Percentiles rank a stretch among this genome's conserved stretches.
Evolutionary conservation across 306 rosid species (phyloP).

Genomic region (Quercus robur): DNA sequence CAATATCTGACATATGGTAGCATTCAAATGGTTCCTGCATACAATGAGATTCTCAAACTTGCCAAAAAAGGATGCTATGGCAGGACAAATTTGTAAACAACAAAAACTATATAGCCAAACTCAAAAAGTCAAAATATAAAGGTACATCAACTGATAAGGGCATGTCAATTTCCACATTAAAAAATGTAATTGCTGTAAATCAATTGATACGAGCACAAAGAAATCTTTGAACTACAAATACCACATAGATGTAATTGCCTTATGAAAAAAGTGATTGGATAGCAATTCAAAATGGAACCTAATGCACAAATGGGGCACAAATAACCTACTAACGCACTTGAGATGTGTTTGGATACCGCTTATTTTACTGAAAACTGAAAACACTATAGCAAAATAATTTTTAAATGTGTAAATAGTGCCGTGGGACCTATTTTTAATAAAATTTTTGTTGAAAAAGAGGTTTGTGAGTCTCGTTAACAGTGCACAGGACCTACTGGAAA

Average conservation of each 20-base stretch:
- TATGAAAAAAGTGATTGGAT: neutral
- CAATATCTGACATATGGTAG: slow-evolving; percentile 81
- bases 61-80: neutral
- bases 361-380: too few relatives aligned
- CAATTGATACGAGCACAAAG: neutral
- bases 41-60: slow-evolving; percentile 29
- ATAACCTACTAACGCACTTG: neutral
- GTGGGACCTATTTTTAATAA: too few relatives aligned
- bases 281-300: neutral
- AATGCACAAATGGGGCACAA: neutral
- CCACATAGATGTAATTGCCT: neutral
- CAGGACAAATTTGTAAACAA: neutral
- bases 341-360: too few relatives aligned
- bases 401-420: too few relatives aligned
- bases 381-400: too few relatives aligned
- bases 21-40: slow-evolving; percentile 91
- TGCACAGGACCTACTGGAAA: too few relatives aligned
- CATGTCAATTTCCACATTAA: too few relatives aligned
- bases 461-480: too few relatives aligned
- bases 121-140: neutral
- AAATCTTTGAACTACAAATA: neutral
- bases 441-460: too few relatives aligned
- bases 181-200: neutral
- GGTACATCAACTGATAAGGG: neutral
- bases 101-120: neutral